Conservation (phyloP, 129 eudicot species). For the Artemisia argyi region DNA sequence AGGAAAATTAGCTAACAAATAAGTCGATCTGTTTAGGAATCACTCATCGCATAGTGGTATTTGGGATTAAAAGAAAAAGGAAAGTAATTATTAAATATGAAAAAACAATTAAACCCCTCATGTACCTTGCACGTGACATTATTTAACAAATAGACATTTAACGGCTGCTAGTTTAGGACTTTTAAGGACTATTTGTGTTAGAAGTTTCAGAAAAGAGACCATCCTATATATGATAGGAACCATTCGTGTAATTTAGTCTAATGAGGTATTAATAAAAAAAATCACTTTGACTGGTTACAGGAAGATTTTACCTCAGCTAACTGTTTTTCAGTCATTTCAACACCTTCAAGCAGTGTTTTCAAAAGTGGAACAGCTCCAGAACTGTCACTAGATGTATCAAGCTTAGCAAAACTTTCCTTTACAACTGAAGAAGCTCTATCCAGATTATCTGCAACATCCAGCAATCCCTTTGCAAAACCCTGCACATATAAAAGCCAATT, state of each 20-base stretch:
- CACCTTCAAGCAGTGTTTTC: conserved; percentile 85
- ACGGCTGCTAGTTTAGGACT: too few species aligned
- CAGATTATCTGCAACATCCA: conserved; percentile 92
- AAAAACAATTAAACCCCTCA: neutral
- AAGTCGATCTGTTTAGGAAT: too few species aligned
- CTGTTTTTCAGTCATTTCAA: conserved; percentile 94
- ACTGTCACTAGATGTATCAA: conserved; percentile 70
- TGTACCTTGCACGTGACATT: too few species aligned
- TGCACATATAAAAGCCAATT: conserved; percentile 42
- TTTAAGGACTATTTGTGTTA: too few species aligned
- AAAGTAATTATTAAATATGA: neutral
- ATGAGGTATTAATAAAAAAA: too few species aligned
- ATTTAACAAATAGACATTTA: too few species aligned
- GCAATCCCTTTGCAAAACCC: conserved; percentile 79
- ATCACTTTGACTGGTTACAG: neutral
- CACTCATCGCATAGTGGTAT: too few species aligned
- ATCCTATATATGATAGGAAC: too few species aligned
- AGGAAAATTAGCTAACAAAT: too few species aligned
- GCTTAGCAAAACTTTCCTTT: conserved; percentile 70
- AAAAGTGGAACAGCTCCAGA: conserved; percentile 82
- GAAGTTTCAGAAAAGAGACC: too few species aligned
- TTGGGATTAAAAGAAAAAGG: too few species aligned
- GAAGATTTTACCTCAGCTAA: conserved; percentile 60
- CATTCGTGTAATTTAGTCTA: too few species aligned
- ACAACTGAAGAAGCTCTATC: conserved; percentile 80